A percentile compares a stretch with the other conserved stretches of the same genome.
These are phyloP conservation scores for Piedraia hortae DNA, from an alignment of 2,329 filamentous ascomycete genomes.

Conservation along the genomic window DNA sequence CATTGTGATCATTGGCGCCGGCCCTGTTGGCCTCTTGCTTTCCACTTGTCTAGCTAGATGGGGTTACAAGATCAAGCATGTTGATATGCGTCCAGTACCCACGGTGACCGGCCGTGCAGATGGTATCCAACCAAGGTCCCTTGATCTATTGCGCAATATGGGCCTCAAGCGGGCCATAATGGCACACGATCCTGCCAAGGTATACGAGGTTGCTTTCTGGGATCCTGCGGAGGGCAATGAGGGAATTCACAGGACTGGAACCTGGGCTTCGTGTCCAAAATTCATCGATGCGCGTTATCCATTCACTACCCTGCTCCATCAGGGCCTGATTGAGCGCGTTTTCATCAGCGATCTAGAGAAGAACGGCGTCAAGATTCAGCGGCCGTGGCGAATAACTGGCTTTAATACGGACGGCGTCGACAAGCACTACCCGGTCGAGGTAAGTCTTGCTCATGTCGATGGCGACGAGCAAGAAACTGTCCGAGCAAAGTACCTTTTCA, in stretches of 20 bases:
- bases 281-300: slow-evolving; percentile 43
- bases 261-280: slow-evolving; percentile 65
- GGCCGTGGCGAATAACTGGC: slow-evolving; percentile 33
- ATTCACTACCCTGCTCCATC: slow-evolving; percentile 34
- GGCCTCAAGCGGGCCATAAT: slow-evolving; percentile 69
- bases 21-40: slow-evolving; percentile 65
- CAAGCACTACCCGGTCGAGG: slow-evolving; percentile 52
- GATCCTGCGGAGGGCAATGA: slow-evolving; percentile 24
- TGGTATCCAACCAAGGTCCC: slow-evolving; percentile 69
- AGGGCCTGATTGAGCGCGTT: slow-evolving; percentile 33
- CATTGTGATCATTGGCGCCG: slow-evolving; percentile 63
- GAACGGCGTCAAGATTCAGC: slow-evolving; percentile 26
- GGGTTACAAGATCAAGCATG: slow-evolving; percentile 88
- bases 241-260: slow-evolving; percentile 32
- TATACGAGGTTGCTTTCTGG: slow-evolving; percentile 46
- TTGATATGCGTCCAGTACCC: slow-evolving; percentile 68
- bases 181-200: slow-evolving; percentile 62
- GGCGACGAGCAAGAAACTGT: slow-evolving; percentile 39
- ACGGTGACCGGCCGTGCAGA: slow-evolving; percentile 70
- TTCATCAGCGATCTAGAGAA: slow-evolving; percentile 34
- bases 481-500: slow-evolving; percentile 33
- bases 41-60: slow-evolving; percentile 71
- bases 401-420: slow-evolving; percentile 33
- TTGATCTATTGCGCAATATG: slow-evolving; percentile 72
- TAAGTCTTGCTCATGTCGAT: slow-evolving; percentile 50